Conservation (phyloP, 257 asterid species). For the Linaria vulgaris region DNA sequence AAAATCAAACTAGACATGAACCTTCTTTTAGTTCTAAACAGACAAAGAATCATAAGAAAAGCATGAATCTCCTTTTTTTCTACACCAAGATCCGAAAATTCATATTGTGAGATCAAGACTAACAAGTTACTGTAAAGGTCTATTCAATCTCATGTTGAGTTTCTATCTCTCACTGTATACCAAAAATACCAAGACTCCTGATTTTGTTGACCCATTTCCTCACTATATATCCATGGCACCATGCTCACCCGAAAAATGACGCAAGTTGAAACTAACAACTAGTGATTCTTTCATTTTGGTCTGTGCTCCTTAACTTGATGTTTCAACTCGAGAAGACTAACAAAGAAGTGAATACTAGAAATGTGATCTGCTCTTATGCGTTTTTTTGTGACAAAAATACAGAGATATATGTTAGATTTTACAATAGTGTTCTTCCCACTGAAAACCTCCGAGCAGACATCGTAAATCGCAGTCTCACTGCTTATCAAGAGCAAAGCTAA, state of each 20-base stretch:
- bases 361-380: too few species aligned
- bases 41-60: slow-evolving; percentile 5
- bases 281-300: too few species aligned
- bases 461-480: too few species aligned
- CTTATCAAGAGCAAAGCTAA: too few species aligned
- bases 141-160: not conserved
- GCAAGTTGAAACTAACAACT: too few species aligned
- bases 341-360: too few species aligned
- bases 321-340: too few species aligned
- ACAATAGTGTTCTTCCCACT: too few species aligned
- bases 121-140: not conserved
- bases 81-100: slow-evolving; percentile 7
- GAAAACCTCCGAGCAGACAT: too few species aligned
- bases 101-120: not conserved
- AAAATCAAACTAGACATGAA: slow-evolving; percentile 11
- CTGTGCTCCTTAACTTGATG: too few species aligned
- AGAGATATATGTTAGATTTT: too few species aligned
- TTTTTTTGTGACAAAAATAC: too few species aligned
- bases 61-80: not conserved
- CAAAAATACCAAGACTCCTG: not conserved
- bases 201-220: not conserved
- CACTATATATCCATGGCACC: not conserved
- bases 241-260: not conserved
- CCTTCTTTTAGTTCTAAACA: not conserved
- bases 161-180: not conserved